Conservation (phyloP, 106 monocot species). For the Dendrobium officinale region DNA sequence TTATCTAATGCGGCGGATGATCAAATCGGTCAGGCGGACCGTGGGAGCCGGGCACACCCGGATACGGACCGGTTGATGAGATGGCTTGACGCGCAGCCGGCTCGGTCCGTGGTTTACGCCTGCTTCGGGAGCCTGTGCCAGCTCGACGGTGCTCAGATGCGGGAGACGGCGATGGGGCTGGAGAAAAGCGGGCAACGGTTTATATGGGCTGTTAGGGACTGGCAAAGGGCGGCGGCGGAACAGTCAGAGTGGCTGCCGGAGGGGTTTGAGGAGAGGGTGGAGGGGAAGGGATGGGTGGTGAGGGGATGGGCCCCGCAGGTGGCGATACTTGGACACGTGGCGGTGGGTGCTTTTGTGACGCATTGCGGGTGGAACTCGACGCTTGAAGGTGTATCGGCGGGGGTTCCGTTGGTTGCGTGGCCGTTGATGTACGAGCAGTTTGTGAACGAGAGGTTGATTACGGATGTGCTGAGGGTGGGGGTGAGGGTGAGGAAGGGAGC, state of each 20-base stretch:
- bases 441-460: conserved; percentile 20
- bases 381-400: conserved; percentile 13
- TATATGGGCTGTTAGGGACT: conserved; percentile 15
- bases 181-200: conserved; percentile 12
- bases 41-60: background rate
- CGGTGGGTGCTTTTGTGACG: conserved; percentile 30
- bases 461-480: conserved; percentile 9
- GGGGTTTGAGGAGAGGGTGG: conserved; percentile 14
- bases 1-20: background rate
- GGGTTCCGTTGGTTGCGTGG: conserved; percentile 18
- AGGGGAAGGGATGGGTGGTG: conserved; percentile 15
- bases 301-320: conserved; percentile 24
- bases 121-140: conserved; percentile 47
- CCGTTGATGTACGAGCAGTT: conserved; percentile 28
- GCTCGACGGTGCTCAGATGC: conserved; percentile 22
- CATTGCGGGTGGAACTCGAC: conserved; percentile 18
- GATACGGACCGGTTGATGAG: conserved; percentile 2
- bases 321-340: conserved; percentile 18
- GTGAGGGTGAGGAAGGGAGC: conserved; percentile 11
- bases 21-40: background rate
- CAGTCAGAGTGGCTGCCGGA: conserved; percentile 13
- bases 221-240: background rate
- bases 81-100: conserved; percentile 28
- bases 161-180: conserved; percentile 28
- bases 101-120: conserved; percentile 32